Conservation (phyloP, 2,329 filamentous ascomycete species). For the Claviceps sp. region DNA sequence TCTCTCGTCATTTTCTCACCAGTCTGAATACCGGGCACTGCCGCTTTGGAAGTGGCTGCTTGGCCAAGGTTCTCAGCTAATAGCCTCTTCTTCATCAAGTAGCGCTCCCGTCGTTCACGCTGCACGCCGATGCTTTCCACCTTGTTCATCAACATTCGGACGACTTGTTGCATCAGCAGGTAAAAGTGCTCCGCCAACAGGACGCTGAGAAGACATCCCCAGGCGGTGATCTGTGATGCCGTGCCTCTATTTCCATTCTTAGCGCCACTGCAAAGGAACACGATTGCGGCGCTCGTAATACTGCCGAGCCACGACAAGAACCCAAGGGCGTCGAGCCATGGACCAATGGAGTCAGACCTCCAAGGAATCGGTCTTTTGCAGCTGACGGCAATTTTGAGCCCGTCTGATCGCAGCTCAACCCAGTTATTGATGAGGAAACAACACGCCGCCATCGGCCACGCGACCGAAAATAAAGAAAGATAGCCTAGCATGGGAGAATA, state of each 20-base stretch:
- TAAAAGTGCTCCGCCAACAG: constrained; percentile 84
- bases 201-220: constrained; percentile 70
- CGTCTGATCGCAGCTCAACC: constrained; percentile 86
- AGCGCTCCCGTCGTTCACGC: constrained; percentile 72
- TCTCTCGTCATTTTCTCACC: constrained; percentile 51
- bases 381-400: constrained; percentile 83
- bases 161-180: constrained; percentile 59
- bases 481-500: constrained; percentile 48
- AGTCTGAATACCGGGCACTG: constrained; percentile 31
- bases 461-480: constrained; percentile 76
- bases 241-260: constrained; percentile 51
- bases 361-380: constrained; percentile 82
- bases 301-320: constrained; percentile 93
- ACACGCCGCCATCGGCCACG: constrained; percentile 85
- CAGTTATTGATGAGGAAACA: constrained; percentile 93
- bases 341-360: constrained; percentile 85
- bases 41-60: constrained; percentile 35
- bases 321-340: constrained; percentile 73
- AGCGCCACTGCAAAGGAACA: constrained; percentile 73
- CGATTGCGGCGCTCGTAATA: constrained; percentile 72
- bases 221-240: constrained; percentile 58
- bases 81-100: constrained; percentile 63
- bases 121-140: constrained; percentile 77
- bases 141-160: constrained; percentile 61
- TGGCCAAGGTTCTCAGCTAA: constrained; percentile 59